Percentiles rank a stretch among this genome's conserved stretches.
phyloP scores from a whole-genome alignment of 164 flowering plant species.

The Nymphaea colorata region DNA sequence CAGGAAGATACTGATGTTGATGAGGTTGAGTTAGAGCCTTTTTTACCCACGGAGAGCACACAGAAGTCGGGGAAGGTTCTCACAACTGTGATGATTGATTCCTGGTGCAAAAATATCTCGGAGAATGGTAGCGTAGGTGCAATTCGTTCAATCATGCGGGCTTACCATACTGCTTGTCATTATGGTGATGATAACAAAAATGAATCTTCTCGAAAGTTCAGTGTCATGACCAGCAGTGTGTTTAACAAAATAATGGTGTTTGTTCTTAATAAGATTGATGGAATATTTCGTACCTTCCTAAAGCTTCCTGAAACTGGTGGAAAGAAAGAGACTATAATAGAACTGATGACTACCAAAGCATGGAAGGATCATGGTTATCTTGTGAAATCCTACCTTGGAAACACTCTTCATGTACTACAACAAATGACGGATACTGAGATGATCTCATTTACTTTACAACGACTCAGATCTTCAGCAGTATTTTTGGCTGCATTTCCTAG shows the following conservation, averaged over 20 bases:
- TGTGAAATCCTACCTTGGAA: slow-evolving; percentile 90
- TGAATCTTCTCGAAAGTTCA: slow-evolving; percentile 36
- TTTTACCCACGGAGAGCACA: slow-evolving; percentile 15
- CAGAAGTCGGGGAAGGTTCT: slow-evolving; percentile 31
- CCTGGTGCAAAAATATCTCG: slow-evolving; percentile 51
- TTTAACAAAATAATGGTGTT: slow-evolving; percentile 82
- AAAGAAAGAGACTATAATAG: slow-evolving; percentile 54
- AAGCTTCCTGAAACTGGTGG: slow-evolving; percentile 68
- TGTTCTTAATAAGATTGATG: slow-evolving; percentile 76
- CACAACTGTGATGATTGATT: slow-evolving; percentile 74
- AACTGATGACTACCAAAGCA: slow-evolving; percentile 38
- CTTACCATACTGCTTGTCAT: slow-evolving; percentile 77
- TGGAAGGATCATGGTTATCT: slow-evolving; percentile 69
- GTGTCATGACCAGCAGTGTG: slow-evolving; percentile 64
- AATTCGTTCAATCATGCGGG: slow-evolving; percentile 58
- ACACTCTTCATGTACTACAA: slow-evolving; percentile 75
- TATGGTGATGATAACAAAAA: slow-evolving; percentile 73
- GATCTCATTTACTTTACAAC: slow-evolving; percentile 73
- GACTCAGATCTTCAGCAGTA: slow-evolving; percentile 60
- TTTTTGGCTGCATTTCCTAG: slow-evolving; percentile 79
- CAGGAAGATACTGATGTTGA: slow-evolving; percentile 17
- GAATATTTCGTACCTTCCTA: slow-evolving; percentile 57
- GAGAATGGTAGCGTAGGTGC: slow-evolving; percentile 45
- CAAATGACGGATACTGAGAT: slow-evolving; percentile 91
- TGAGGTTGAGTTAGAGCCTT: slow-evolving; percentile 9